A percentile compares a stretch with the other conserved stretches of the same genome.
Evolutionary conservation across 2,329 filamentous ascomycete genomes (phyloP).

Genomic region (Clarireedia monteithiana): DNA sequence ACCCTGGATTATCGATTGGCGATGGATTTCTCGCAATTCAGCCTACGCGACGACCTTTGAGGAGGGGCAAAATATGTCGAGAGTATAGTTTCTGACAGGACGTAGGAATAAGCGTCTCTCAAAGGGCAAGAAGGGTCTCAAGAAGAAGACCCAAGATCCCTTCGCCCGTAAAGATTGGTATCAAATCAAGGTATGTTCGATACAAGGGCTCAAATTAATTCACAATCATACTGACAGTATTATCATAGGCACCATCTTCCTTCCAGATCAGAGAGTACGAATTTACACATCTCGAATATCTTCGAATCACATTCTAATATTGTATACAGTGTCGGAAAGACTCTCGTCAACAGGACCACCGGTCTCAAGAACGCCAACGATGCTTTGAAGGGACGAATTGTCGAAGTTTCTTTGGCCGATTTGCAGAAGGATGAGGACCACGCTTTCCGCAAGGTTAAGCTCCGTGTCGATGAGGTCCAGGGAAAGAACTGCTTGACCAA

Average conservation of each 20-base stretch:
- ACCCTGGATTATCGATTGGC: not conserved
- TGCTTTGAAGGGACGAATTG: constrained; percentile 94
- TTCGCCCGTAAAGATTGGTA: constrained; percentile 99
- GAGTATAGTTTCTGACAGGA: constrained; percentile 24
- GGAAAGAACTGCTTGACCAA: constrained; percentile 99
- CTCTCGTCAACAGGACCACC: constrained; percentile 97
- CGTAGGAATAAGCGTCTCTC: constrained; percentile 98
- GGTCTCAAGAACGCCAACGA: constrained; percentile 99
- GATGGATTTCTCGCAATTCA: constrained; percentile 3
- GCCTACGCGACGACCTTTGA: constrained; percentile 1
- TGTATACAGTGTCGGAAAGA: constrained; percentile 86
- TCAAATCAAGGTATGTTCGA: constrained; percentile 71
- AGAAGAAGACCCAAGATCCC: constrained; percentile 98
- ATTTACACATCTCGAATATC: constrained; percentile 11
- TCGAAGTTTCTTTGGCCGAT: constrained; percentile 98
- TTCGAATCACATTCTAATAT: constrained; percentile 29
- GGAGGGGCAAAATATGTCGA: constrained; percentile 17
- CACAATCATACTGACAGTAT: constrained; percentile 22
- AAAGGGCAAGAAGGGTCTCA: constrained; percentile 99
- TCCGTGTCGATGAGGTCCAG: constrained; percentile 96
- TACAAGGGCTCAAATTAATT: constrained; percentile 2
- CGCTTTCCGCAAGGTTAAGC: constrained; percentile 98
- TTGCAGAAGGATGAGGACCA: constrained; percentile 99
- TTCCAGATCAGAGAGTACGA: constrained; percentile 91
- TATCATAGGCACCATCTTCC: constrained; percentile 73